A percentile compares a stretch with the other conserved stretches of the same genome.
These are phyloP conservation scores for Penicillium egyptiacum DNA, from an alignment of 495 filamentous ascomycete genomes.

Conservation along the genomic window DNA sequence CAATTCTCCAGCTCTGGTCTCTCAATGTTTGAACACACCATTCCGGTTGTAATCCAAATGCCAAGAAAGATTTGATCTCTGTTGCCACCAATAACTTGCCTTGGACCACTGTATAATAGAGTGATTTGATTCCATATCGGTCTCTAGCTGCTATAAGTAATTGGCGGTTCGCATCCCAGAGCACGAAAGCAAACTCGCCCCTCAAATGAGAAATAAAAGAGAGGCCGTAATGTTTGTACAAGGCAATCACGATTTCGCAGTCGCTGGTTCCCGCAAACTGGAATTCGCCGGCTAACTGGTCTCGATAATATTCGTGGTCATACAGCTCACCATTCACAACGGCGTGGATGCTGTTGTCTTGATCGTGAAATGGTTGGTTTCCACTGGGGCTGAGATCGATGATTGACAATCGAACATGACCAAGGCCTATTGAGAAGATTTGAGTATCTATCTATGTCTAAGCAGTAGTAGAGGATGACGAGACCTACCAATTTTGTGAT, in stretches of 20 bases:
- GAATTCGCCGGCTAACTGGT: conserved; percentile 34
- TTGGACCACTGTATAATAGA: conserved; percentile 47
- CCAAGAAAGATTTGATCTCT: conserved; percentile 49
- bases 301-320: conserved; percentile 44
- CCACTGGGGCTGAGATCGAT: conserved; percentile 49
- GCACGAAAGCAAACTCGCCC: conserved; percentile 52
- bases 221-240: conserved; percentile 49
- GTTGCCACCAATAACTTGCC: conserved; percentile 39
- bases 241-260: conserved; percentile 50
- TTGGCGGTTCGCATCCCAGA: conserved; percentile 40
- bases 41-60: conserved; percentile 46
- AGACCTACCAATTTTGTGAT: conserved; percentile 35
- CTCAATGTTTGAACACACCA: conserved; percentile 28
- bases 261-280: conserved; percentile 45
- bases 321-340: conserved; percentile 60
- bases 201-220: conserved; percentile 47
- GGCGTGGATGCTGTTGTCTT: conserved; percentile 43
- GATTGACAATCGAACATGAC: conserved; percentile 43
- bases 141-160: conserved; percentile 10
- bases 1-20: no score
- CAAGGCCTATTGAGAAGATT: neutral
- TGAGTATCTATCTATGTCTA: no score
- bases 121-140: conserved; percentile 45
- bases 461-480: no score
- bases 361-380: conserved; percentile 47